Percentiles rank a stretch among this genome's conserved stretches.
These are phyloP conservation scores for Exophiala xenobiotica DNA, from an alignment of 2,329 filamentous ascomycete species.

Conservation along the genomic window DNA sequence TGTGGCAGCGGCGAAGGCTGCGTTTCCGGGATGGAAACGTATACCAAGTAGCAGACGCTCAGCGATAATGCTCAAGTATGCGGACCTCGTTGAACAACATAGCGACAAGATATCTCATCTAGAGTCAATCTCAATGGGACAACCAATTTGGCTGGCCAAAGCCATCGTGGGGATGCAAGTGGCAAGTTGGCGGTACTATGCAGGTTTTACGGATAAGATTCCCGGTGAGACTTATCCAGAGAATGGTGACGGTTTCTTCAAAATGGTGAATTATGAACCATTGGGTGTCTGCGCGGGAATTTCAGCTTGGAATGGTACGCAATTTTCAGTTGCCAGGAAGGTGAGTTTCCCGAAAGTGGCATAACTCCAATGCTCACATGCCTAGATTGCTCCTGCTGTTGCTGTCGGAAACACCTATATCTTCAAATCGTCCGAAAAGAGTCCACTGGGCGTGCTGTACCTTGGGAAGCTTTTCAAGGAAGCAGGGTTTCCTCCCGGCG, in stretches of 20 bases:
- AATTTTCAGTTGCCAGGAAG: constrained; percentile 43
- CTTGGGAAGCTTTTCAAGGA: constrained; percentile 67
- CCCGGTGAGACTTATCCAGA: constrained; percentile 18
- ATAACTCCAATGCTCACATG: constrained; percentile 41
- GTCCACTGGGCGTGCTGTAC: constrained; percentile 56
- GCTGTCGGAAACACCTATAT: constrained; percentile 58
- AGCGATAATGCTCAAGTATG: constrained; percentile 29
- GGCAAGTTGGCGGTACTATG: constrained; percentile 14
- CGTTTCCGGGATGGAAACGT: constrained; percentile 34
- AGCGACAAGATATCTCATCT: constrained; percentile 35
- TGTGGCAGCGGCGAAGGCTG: constrained; percentile 38
- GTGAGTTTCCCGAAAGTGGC: background rate
- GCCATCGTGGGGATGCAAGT: background rate
- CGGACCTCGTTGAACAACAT: constrained; percentile 42
- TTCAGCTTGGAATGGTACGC: constrained; percentile 44
- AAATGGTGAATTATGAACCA: constrained; percentile 31
- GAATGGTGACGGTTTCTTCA: constrained; percentile 27
- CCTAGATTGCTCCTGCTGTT: constrained; percentile 52
- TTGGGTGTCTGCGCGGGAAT: constrained; percentile 37
- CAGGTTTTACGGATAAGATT: constrained; percentile 25
- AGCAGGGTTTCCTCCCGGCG: constrained; percentile 74
- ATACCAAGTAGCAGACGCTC: constrained; percentile 27
- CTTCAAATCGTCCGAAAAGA: constrained; percentile 58
- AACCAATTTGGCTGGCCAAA: constrained; percentile 7
- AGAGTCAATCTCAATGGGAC: constrained; percentile 22